phyloP scores from a whole-genome alignment of 2,329 filamentous ascomycete species.

The Diaporthe sp. region DNA sequence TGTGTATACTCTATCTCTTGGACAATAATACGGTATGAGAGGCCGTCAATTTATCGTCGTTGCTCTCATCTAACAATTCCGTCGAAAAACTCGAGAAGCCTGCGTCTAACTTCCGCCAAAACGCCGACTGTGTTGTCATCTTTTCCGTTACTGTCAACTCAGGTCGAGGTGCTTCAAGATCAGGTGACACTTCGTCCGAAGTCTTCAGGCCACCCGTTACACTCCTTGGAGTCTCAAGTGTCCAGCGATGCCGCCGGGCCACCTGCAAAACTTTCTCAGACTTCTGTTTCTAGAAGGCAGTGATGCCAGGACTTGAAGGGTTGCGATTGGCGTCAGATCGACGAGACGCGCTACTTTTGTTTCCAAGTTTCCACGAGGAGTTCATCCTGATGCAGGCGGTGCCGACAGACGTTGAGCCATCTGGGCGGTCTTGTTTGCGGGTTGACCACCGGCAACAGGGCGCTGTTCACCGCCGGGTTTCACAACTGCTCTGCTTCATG shows the following conservation, averaged over 20 bases:
- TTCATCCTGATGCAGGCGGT: background rate
- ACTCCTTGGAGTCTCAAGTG: background rate
- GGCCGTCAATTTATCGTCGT: background rate
- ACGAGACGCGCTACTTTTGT: background rate
- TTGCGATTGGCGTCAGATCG: constrained; percentile 1
- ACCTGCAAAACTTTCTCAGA: background rate
- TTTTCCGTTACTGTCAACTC: background rate
- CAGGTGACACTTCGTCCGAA: constrained; percentile 1
- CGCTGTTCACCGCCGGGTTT: constrained; percentile 8
- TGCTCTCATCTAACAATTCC: background rate
- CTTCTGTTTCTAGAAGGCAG: background rate
- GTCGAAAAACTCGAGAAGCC: background rate
- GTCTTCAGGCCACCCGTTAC: background rate
- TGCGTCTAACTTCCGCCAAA: background rate
- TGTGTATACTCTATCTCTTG: fast-evolving
- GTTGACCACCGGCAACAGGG: background rate
- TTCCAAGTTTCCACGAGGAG: background rate
- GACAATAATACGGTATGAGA: background rate
- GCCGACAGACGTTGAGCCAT: background rate
- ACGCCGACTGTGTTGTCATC: background rate
- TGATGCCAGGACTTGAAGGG: background rate
- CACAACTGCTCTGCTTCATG: constrained; percentile 13
- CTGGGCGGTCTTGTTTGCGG: background rate
- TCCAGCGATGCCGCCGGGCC: background rate
- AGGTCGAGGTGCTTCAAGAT: background rate